phyloP scores from a whole-genome alignment of 2,329 filamentous ascomycete species.

The Onygenales sp. region DNA sequence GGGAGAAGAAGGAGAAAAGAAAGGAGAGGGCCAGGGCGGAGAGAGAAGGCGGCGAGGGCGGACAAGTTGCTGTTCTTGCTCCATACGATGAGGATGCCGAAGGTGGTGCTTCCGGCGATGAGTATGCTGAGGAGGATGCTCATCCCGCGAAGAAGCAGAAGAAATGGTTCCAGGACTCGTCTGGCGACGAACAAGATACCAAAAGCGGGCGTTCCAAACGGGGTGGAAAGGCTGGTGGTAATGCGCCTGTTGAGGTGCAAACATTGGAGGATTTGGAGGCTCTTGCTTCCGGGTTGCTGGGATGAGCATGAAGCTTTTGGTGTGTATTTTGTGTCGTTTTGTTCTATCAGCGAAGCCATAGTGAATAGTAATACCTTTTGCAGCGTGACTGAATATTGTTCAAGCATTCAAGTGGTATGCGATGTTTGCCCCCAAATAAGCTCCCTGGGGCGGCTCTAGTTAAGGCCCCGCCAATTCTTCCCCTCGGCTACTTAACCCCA shows the following conservation, averaged over 20 bases:
- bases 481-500: no score
- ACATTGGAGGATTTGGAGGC: conserved; percentile 41
- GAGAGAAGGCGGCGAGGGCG: conserved; percentile 22
- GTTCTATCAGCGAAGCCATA: neutral
- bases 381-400: no score
- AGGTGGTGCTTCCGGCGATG: conserved; percentile 14
- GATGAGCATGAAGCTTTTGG: conserved; percentile 11
- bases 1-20: conserved; percentile 39
- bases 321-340: neutral
- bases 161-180: conserved; percentile 28
- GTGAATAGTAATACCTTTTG: no score
- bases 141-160: conserved; percentile 32
- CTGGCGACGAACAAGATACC: conserved; percentile 11
- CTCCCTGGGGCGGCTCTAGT: no score
- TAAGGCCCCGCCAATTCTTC: no score
- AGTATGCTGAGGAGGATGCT: conserved; percentile 12
- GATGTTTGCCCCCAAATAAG: no score
- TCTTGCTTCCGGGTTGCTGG: conserved; percentile 35
- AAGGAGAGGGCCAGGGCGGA: conserved; percentile 28
- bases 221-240: conserved; percentile 4
- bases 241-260: conserved; percentile 25
- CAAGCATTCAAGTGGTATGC: no score
- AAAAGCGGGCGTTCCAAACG: conserved; percentile 19
- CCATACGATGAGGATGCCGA: conserved; percentile 19
- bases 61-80: conserved; percentile 23